Evolutionary conservation across 257 asterid species (phyloP), one percentile per base, ranked within the genome.

Genomic region (Fraxinus quadrangulata): DNA sequence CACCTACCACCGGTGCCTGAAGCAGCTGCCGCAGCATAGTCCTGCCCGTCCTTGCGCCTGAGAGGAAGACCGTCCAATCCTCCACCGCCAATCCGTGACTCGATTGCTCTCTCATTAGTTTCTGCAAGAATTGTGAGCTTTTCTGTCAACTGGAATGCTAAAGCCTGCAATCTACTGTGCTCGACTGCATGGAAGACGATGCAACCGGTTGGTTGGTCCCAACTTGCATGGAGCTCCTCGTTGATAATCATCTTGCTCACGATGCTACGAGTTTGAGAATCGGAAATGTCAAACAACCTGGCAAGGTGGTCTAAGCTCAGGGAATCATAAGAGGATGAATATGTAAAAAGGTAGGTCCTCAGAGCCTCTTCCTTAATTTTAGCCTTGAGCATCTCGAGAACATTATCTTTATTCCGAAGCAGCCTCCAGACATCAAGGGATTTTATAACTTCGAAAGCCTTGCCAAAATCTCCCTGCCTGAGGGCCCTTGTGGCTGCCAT

Each of bases 401-500:
- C 94, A 9, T 40, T 70, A 9, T 93, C 97, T 79, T 89, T 94
- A 82, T 89, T 80, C 51, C 88, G 88, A 3, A 96, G 89, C 78
- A 96, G 83, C 83, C 91, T 88, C 99, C 99, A 96, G 14, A 90
- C 86, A 70, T 96, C 97, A 14, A 96, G 97, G 30, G 97, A 90
- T 4, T 81, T 88, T 76, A 93, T 85, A 6, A 92, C 89, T 26
- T 78, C 82, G 17, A 88, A 93, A 21, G 99, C 93, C 86, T 85
- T 91, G 34, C 87, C 88, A 19, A 82, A 89, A 82, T 96, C 97
- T 73, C 99, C 99, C 79, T 89, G 91, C 79, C 85, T 89, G 19
- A 96, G 93, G 71, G 97, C 91, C 85, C 97, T 79, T 5, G 97
- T 90, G 17, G 99, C 96, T 19, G 98, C 97, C 99, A 96, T 93